These are phyloP conservation scores for Zangia roseola DNA, from an alignment of 768 basidiomycete species.

Conservation along the genomic window DNA sequence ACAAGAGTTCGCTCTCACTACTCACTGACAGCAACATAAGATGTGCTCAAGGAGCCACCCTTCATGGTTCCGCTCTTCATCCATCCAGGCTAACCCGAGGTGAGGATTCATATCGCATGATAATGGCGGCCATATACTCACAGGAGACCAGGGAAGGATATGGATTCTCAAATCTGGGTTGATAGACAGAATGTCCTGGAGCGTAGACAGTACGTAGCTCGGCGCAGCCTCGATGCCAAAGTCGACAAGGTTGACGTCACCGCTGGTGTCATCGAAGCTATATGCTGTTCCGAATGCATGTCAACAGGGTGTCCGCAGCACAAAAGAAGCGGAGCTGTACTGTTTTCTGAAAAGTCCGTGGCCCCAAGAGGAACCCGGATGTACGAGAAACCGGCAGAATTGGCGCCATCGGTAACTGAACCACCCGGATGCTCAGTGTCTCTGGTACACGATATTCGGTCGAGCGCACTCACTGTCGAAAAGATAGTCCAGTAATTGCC, in stretches of 20 bases:
- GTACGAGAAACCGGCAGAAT: conserved; percentile 67
- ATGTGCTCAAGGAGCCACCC: conserved; percentile 57
- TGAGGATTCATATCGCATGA: neutral
- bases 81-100: conserved; percentile 62
- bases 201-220: conserved; percentile 58
- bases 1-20: neutral
- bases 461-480: conserved; percentile 40
- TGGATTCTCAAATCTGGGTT: conserved; percentile 56
- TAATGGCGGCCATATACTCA: conserved; percentile 31
- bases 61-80: conserved; percentile 74
- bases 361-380: conserved; percentile 71
- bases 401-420: conserved; percentile 53
- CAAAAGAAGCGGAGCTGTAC: conserved; percentile 34
- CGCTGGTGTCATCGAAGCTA: conserved; percentile 61
- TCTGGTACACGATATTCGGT: neutral
- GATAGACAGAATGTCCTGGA: conserved; percentile 61
- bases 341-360: conserved; percentile 63
- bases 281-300: conserved; percentile 42
- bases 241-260: conserved; percentile 54
- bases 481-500: conserved; percentile 53
- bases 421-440: neutral
- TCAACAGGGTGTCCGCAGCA: conserved; percentile 1
- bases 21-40: conserved; percentile 50
- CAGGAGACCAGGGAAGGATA: conserved; percentile 73
- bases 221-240: conserved; percentile 63